A percentile compares a stretch with the other conserved stretches of the same genome.
Conservation (phyloP, 2,329 filamentous ascomycete genomes). For the Cladosporium sp. region DNA sequence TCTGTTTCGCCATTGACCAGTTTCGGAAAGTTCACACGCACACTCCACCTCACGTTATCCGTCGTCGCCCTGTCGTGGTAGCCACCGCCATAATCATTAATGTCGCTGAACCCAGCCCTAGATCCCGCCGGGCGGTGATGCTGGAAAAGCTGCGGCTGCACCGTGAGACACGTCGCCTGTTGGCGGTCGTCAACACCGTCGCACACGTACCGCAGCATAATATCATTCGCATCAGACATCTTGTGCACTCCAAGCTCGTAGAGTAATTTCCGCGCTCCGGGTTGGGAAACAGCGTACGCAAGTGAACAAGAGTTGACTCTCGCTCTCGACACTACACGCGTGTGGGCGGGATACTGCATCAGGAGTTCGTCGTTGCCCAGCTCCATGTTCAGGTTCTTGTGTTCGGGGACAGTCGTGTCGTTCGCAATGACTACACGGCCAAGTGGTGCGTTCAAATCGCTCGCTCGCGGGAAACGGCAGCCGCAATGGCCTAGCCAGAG, state of each 20-base stretch:
- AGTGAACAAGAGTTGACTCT: conserved; percentile 44
- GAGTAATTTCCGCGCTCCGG: conserved; percentile 47
- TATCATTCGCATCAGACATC: conserved; percentile 41
- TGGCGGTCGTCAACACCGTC: conserved; percentile 31
- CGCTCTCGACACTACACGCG: conserved; percentile 46
- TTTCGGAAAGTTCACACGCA: conserved; percentile 44
- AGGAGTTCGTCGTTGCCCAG: conserved; percentile 24
- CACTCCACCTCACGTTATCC: conserved; percentile 43
- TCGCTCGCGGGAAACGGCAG: conserved; percentile 31
- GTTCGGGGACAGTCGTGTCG: conserved; percentile 26
- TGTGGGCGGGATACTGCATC: conserved; percentile 37
- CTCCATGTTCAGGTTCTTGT: conserved; percentile 26
- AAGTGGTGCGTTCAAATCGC: conserved; percentile 22
- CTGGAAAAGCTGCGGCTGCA: conserved; percentile 49
- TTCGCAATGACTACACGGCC: conserved; percentile 27
- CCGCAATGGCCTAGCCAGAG: conserved; percentile 47
- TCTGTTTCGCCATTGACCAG: conserved; percentile 40
- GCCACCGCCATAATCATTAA: conserved; percentile 37
- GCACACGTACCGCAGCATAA: conserved; percentile 35
- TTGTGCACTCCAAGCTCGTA: conserved; percentile 47
- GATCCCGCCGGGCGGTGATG: conserved; percentile 46
- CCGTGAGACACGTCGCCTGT: conserved; percentile 43
- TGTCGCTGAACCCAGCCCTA: conserved; percentile 40
- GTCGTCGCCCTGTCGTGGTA: conserved; percentile 36
- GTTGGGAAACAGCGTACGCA: conserved; percentile 49